phyloP scores from a whole-genome alignment of 805 yeast species.

The Zygotorulaspora danielsina region DNA sequence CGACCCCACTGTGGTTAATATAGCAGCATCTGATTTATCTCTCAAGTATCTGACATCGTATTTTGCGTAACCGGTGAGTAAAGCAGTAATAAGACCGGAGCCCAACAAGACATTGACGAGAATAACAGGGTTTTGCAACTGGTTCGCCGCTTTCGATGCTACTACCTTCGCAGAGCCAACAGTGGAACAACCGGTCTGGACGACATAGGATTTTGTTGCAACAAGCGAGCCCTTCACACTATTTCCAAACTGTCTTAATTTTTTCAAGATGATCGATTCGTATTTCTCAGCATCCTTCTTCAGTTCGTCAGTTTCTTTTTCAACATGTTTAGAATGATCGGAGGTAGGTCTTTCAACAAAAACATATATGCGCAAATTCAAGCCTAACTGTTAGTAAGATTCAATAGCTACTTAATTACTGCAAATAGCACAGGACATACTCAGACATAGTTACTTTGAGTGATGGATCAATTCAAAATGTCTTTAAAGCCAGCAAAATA shows the following conservation, averaged over 20 bases:
- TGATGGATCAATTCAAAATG: not conserved
- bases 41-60: conserved; percentile 46
- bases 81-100: conserved; percentile 45
- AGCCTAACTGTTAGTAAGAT: conserved; percentile 12
- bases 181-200: conserved; percentile 13
- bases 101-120: conserved; percentile 49
- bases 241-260: conserved; percentile 6
- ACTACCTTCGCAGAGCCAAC: conserved; percentile 18
- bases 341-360: conserved; percentile 15
- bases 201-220: conserved; percentile 4
- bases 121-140: conserved; percentile 61
- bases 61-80: conserved; percentile 46
- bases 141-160: conserved; percentile 25
- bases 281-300: conserved; percentile 28
- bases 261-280: conserved; percentile 6
- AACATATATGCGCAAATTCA: conserved; percentile 14
- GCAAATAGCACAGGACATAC: too few species aligned
- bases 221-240: conserved; percentile 7
- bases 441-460: conserved; percentile 12
- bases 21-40: conserved; percentile 42
- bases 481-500: not conserved
- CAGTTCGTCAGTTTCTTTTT: conserved; percentile 28
- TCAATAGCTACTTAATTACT: not conserved
- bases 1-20: conserved; percentile 49
- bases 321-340: conserved; percentile 9